These are phyloP conservation scores for Neurospora sp. DNA, from an alignment of 495 filamentous ascomycete genomes.

Conservation along the genomic window DNA sequence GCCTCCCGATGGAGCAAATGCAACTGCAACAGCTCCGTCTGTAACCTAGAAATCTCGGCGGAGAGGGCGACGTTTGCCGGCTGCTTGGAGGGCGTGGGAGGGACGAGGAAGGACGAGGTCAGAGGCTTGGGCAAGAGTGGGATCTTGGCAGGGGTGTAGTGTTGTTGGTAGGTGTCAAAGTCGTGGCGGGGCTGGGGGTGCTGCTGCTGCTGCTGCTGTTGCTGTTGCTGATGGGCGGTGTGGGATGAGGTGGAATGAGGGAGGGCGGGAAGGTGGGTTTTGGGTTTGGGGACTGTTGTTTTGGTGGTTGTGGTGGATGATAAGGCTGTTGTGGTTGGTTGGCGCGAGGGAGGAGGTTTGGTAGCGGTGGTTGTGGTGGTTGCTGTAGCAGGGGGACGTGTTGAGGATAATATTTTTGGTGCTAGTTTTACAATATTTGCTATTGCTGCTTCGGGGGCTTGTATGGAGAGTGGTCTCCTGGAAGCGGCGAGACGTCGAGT, in stretches of 20 bases:
- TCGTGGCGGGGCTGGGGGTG: constrained; percentile 30
- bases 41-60: constrained; percentile 51
- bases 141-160: constrained; percentile 55
- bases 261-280: constrained; percentile 7
- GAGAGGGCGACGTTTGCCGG: constrained; percentile 44
- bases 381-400: constrained; percentile 1
- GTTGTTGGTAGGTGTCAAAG: constrained; percentile 60
- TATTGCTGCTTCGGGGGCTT: not conserved
- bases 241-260: not conserved
- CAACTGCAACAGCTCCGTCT: constrained; percentile 65
- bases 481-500: not conserved
- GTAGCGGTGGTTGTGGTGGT: constrained; percentile 1
- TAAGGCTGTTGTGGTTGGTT: not conserved
- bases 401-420: not conserved
- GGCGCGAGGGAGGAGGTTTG: not conserved
- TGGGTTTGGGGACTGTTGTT: constrained; percentile 1
- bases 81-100: constrained; percentile 40
- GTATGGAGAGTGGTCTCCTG: not conserved
- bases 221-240: not conserved
- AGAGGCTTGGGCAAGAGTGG: constrained; percentile 42
- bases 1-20: constrained; percentile 53
- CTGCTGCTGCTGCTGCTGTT: not conserved
- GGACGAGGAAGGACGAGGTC: constrained; percentile 41
- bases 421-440: not conserved
- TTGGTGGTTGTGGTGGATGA: not conserved